Conservation (phyloP, 257 asterid species). For the Catharanthus roseus region DNA sequence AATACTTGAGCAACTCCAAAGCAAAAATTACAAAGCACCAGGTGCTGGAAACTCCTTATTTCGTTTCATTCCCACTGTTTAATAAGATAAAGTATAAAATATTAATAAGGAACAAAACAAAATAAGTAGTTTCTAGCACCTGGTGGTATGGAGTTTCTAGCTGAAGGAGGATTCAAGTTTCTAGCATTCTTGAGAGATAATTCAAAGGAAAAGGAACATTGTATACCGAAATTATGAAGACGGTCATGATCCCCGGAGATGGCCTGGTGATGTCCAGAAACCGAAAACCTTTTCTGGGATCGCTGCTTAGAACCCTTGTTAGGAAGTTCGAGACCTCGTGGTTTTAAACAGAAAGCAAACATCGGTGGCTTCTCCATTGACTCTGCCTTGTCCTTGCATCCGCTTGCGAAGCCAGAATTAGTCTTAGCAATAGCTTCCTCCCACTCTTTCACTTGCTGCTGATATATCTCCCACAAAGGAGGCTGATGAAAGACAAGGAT, state of each 20-base stretch:
- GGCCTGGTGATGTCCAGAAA: constrained; percentile 57
- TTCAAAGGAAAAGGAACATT: constrained; percentile 10
- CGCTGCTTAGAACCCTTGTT: constrained; percentile 86
- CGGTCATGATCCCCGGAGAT: constrained; percentile 58
- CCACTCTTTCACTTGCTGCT: constrained; percentile 82
- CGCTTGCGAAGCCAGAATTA: constrained; percentile 35
- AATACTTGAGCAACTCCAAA: no score
- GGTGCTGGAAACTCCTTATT: no score
- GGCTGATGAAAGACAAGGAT: constrained; percentile 50
- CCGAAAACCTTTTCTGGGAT: constrained; percentile 69
- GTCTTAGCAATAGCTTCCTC: constrained; percentile 56
- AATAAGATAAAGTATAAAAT: no score
- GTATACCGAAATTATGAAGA: constrained; percentile 45
- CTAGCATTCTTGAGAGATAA: not conserved
- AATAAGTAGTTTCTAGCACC: no score
- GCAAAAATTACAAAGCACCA: no score
- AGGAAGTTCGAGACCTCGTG: constrained; percentile 87
- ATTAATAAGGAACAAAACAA: no score
- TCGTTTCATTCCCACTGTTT: no score
- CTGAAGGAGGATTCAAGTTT: no score
- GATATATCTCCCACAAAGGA: constrained; percentile 90
- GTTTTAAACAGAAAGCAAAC: constrained; percentile 90
- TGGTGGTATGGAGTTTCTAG: no score
- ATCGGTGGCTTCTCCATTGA: constrained; percentile 74
- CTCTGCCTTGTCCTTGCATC: constrained; percentile 47